A percentile compares a stretch with the other conserved stretches of the same genome.
Conservation (phyloP, 805 yeast genomes). For the Yarrowia hollandica region DNA sequence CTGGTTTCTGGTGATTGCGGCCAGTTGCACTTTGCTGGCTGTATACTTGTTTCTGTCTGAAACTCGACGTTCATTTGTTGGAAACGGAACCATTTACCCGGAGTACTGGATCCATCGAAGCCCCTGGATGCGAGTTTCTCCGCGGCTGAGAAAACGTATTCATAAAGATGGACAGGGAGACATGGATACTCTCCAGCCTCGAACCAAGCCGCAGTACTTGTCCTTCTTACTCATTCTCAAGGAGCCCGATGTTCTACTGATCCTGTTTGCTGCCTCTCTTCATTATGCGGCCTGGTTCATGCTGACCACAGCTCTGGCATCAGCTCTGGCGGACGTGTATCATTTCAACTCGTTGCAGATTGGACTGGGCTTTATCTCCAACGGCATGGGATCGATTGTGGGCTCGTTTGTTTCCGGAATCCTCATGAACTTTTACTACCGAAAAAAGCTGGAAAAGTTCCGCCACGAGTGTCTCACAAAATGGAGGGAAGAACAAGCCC, state of each 20-base stretch:
- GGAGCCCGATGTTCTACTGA: conserved; percentile 46
- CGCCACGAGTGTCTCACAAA: conserved; percentile 24
- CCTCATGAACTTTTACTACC: conserved; percentile 55
- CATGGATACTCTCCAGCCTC: neutral
- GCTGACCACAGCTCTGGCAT: conserved; percentile 63
- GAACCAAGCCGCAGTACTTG: neutral
- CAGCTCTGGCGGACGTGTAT: conserved; percentile 53
- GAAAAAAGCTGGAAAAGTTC: conserved; percentile 33
- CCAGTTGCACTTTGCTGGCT: conserved; percentile 47
- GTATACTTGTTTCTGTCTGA: conserved; percentile 60
- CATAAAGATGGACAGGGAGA: conserved; percentile 2
- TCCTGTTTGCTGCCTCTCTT: conserved; percentile 59
- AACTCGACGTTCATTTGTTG: conserved; percentile 69
- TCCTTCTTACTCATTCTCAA: neutral
- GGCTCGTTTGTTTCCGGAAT: conserved; percentile 63
- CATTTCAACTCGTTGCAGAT: conserved; percentile 54
- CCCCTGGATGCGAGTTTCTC: conserved; percentile 8
- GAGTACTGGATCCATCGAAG: conserved; percentile 8
- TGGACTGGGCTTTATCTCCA: conserved; percentile 72
- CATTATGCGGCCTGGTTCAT: conserved; percentile 71
- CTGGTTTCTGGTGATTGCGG: conserved; percentile 69
- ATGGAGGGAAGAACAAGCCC: conserved; percentile 34
- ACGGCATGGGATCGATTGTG: conserved; percentile 62
- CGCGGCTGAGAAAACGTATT: neutral
- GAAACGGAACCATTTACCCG: conserved; percentile 70